These are phyloP conservation scores for Crithidia fasciculata DNA, from an alignment of 208 protist species.

Conservation along the genomic window DNA sequence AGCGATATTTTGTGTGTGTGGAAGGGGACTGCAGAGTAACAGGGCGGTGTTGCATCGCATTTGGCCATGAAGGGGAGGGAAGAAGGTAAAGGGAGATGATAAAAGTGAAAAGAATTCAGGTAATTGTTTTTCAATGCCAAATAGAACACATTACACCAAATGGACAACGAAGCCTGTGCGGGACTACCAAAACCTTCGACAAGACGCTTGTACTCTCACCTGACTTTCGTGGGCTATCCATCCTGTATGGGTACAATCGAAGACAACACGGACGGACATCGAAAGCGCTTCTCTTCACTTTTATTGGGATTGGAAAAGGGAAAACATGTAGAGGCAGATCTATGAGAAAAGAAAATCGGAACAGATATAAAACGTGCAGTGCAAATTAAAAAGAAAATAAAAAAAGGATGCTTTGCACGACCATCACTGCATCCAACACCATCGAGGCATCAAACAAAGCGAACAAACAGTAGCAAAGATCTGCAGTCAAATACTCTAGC, in stretches of 20 bases:
- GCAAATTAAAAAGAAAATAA: background rate
- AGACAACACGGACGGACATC: too few species aligned
- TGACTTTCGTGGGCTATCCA: too few species aligned
- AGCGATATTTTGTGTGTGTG: slow-evolving; percentile 5
- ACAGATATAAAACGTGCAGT: background rate
- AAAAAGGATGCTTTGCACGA: background rate
- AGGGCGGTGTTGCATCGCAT: too few species aligned
- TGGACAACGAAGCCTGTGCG: too few species aligned
- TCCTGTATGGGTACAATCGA: too few species aligned
- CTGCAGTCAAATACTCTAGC: background rate
- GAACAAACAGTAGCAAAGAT: background rate
- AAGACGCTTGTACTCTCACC: too few species aligned
- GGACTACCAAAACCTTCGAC: too few species aligned
- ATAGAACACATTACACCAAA: too few species aligned
- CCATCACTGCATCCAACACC: background rate
- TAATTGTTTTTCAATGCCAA: background rate
- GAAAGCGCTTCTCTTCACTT: too few species aligned
- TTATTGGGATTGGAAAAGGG: too few species aligned
- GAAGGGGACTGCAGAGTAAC: too few species aligned
- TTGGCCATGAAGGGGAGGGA: too few species aligned
- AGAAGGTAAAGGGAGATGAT: background rate
- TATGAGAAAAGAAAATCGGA: background rate
- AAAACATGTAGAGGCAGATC: background rate
- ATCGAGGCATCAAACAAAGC: background rate
- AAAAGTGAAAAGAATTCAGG: slow-evolving; percentile 7